Conservation (phyloP, 345 rosid genomes). For the Eucalyptus cloeziana region DNA sequence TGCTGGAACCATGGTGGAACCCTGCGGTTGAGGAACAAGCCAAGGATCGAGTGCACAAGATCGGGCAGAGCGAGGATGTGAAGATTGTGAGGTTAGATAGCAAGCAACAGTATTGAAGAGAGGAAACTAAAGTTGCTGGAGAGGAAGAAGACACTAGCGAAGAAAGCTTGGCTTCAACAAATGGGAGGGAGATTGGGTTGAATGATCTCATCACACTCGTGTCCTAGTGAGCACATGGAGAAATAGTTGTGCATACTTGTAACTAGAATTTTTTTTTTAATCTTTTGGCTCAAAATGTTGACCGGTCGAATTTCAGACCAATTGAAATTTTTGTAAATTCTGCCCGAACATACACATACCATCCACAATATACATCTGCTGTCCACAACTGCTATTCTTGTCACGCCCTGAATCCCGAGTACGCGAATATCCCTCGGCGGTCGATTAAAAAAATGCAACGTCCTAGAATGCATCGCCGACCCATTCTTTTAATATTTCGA, state of each 20-base stretch:
- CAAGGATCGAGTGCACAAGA: slow-evolving; percentile 66
- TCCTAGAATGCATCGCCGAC: too few species aligned
- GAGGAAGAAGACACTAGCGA: slow-evolving; percentile 63
- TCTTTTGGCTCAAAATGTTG: too few species aligned
- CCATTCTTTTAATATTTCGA: too few species aligned
- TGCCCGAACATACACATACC: too few species aligned
- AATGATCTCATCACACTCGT: slow-evolving; percentile 49
- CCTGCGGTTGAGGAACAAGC: slow-evolving; percentile 82
- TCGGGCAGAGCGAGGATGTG: slow-evolving; percentile 59
- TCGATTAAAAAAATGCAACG: too few species aligned
- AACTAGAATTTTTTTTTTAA: background rate
- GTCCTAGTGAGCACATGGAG: slow-evolving; percentile 21
- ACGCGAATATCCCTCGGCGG: too few species aligned
- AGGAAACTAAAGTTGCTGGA: slow-evolving; percentile 60
- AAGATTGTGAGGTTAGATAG: slow-evolving; percentile 60
- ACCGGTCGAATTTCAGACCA: too few species aligned
- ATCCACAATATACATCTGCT: too few species aligned
- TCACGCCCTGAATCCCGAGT: too few species aligned
- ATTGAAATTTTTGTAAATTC: background rate
- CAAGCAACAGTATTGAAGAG: slow-evolving; percentile 62
- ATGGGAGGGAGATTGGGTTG: slow-evolving; percentile 27
- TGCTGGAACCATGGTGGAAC: slow-evolving; percentile 89
- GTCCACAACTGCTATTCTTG: too few species aligned
- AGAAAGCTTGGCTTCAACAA: slow-evolving; percentile 39
- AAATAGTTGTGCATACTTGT: background rate